A percentile compares a stretch with the other conserved stretches of the same genome.
Conservation (phyloP, 73 alveolate species). For the Durusdinium trenchii region DNA sequence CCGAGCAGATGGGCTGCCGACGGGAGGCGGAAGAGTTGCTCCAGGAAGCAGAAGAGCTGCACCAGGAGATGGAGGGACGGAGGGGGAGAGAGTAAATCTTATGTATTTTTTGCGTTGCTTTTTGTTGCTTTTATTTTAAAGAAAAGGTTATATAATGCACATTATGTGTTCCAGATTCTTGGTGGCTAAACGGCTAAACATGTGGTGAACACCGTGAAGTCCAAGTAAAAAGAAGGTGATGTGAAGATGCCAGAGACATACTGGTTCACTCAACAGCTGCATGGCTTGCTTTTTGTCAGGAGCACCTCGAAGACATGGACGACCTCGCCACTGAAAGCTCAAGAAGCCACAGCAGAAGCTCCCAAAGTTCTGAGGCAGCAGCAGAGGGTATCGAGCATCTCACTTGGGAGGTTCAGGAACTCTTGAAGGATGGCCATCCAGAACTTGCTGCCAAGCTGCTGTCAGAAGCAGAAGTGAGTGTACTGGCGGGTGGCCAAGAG, state of each 20-base stretch:
- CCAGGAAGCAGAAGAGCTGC: conserved; percentile 30
- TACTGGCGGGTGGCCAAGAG: neutral
- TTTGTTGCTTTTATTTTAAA: too few species aligned
- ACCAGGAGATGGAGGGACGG: neutral
- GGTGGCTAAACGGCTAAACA: too few species aligned
- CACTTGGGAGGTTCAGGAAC: conserved; percentile 50
- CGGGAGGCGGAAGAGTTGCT: conserved; percentile 36
- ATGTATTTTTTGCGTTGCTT: too few species aligned
- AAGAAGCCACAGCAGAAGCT: neutral
- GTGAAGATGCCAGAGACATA: too few species aligned
- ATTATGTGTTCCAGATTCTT: too few species aligned
- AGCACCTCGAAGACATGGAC: neutral
- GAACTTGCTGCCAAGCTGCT: conserved; percentile 54
- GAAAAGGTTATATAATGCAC: too few species aligned
- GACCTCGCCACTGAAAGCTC: neutral
- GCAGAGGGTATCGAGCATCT: conserved; percentile 59
- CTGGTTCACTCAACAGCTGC: too few species aligned
- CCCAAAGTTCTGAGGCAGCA: conserved; percentile 20
- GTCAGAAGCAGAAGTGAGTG: conserved; percentile 23
- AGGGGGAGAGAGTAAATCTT: too few species aligned
- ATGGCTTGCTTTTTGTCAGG: too few species aligned
- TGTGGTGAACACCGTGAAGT: too few species aligned
- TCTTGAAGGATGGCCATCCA: conserved; percentile 52
- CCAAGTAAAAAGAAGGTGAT: too few species aligned
- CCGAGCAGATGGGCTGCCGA: conserved; percentile 84